Evolutionary conservation across 495 filamentous ascomycete species (phyloP).

Genomic region (Aspergillus haitiensis): DNA sequence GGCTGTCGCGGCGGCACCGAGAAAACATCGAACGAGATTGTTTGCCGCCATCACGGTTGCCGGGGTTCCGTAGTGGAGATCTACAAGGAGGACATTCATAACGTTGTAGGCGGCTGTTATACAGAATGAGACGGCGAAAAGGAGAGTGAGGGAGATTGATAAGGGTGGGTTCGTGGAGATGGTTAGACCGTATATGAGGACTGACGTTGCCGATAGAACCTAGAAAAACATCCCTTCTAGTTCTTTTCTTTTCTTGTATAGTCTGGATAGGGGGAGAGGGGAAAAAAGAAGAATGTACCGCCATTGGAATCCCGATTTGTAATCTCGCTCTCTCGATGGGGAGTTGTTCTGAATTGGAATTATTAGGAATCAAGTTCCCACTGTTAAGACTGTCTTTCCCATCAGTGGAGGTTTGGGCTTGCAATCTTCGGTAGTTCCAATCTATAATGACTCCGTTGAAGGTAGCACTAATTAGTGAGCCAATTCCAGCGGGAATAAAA

Average conservation of each 20-base stretch:
- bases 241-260: neutral
- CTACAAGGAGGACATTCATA: slow-evolving; percentile 50
- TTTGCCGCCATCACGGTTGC: slow-evolving; percentile 67
- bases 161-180: slow-evolving; percentile 35
- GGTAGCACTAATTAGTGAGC: slow-evolving; percentile 72
- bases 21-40: slow-evolving; percentile 65
- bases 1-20: slow-evolving; percentile 63
- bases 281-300: slow-evolving; percentile 13
- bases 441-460: slow-evolving; percentile 69
- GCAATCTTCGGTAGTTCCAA: slow-evolving; percentile 47
- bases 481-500: slow-evolving; percentile 38
- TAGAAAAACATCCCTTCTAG: neutral
- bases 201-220: slow-evolving; percentile 21
- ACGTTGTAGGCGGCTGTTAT: slow-evolving; percentile 56
- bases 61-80: slow-evolving; percentile 59
- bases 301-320: slow-evolving; percentile 41
- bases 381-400: slow-evolving; percentile 24
- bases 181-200: slow-evolving; percentile 23
- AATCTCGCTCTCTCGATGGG: slow-evolving; percentile 48
- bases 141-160: slow-evolving; percentile 48
- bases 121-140: slow-evolving; percentile 54
- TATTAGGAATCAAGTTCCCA: neutral
- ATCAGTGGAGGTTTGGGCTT: neutral
- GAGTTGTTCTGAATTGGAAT: slow-evolving; percentile 24
- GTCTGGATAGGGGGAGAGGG: neutral